phyloP scores from a whole-genome alignment of 1,284 basidiomycete genomes.

The Stygiomarasmius scandens region DNA sequence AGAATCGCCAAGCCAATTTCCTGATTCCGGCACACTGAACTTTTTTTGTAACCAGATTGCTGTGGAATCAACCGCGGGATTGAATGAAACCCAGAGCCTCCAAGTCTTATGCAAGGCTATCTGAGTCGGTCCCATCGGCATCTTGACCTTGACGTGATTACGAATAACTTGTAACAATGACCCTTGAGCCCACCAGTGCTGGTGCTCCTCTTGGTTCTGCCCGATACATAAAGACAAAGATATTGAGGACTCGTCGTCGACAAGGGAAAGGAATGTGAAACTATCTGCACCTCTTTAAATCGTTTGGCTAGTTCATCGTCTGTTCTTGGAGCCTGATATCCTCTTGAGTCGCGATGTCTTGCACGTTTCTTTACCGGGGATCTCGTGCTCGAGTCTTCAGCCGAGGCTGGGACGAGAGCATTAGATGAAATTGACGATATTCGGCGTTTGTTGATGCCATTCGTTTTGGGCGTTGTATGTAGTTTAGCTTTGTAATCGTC shows the following conservation, averaged over 20 bases:
- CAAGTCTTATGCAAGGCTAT: conserved; percentile 37
- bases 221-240: conserved; percentile 2
- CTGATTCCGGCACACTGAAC: conserved; percentile 65
- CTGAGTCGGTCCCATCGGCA: conserved; percentile 11
- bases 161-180: conserved; percentile 60
- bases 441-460: conserved; percentile 26
- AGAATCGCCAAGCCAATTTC: conserved; percentile 54
- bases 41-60: conserved; percentile 78
- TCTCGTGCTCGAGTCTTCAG: conserved; percentile 17
- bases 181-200: conserved; percentile 68
- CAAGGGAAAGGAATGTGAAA: conserved; percentile 21
- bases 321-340: conserved; percentile 51
- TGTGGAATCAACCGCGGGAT: conserved; percentile 69
- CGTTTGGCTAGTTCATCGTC: conserved; percentile 67
- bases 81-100: conserved; percentile 72
- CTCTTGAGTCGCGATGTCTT: conserved; percentile 41
- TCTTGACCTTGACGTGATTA: conserved; percentile 36
- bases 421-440: conserved; percentile 20
- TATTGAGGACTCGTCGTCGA: conserved; percentile 23
- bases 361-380: conserved; percentile 39
- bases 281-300: conserved; percentile 61
- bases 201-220: conserved; percentile 70
- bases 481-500: conserved; percentile 55
- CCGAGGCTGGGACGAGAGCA: conserved; percentile 11
- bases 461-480: background rate